Percentiles rank a stretch among this genome's conserved stretches.
These are phyloP conservation scores for Aureobasidium subglaciale DNA, from an alignment of 2,329 filamentous ascomycete species.

Conservation along the genomic window DNA sequence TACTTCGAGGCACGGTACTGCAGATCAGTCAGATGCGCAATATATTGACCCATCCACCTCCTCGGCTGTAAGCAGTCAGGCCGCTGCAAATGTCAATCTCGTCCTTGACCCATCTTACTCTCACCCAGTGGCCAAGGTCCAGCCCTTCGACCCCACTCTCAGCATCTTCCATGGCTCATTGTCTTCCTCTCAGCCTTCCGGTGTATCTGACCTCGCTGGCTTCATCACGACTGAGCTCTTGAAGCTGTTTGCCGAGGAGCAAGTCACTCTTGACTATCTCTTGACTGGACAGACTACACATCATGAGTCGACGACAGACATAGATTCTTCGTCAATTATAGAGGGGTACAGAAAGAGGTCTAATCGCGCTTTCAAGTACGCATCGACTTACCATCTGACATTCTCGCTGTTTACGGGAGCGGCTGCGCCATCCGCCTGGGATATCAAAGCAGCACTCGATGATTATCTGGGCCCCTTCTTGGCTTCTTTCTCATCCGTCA, in stretches of 20 bases:
- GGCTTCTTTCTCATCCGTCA: constrained; percentile 70
- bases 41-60: constrained; percentile 26
- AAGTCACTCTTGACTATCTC: constrained; percentile 58
- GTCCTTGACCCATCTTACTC: constrained; percentile 52
- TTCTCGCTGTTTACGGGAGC: constrained; percentile 89
- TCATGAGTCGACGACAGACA: background rate
- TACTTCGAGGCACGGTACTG: constrained; percentile 6
- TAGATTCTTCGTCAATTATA: background rate
- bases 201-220: constrained; percentile 51
- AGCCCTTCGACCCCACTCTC: constrained; percentile 62
- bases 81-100: constrained; percentile 65
- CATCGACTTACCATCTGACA: constrained; percentile 88
- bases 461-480: constrained; percentile 78
- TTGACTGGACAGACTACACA: constrained; percentile 16
- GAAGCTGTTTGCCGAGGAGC: constrained; percentile 77
- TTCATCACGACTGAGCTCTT: constrained; percentile 75
- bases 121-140: constrained; percentile 49
- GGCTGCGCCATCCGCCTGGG: constrained; percentile 76
- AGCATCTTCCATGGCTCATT: constrained; percentile 69
- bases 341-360: constrained; percentile 49
- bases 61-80: constrained; percentile 29
- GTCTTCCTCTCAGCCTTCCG: constrained; percentile 62
- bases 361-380: constrained; percentile 81
- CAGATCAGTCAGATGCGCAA: constrained; percentile 15
- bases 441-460: constrained; percentile 73